Base-by-base conservation (phyloP, 2,329 filamentous ascomycete genomes). In the Ophiostoma tasmaniense region DNA sequence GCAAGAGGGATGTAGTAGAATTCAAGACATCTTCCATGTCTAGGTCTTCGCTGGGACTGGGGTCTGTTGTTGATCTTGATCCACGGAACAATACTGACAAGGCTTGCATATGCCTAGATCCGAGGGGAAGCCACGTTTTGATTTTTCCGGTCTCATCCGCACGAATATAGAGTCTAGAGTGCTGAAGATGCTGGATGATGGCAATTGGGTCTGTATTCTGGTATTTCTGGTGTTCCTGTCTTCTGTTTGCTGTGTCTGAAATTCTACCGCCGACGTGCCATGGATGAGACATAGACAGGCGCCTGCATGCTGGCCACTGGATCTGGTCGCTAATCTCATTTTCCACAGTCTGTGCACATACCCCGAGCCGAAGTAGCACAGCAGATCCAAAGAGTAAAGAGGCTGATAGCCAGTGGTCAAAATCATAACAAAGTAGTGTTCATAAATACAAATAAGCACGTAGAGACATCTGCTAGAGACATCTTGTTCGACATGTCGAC, bases 261-360 rank as follows among this genome's bases (percentile, higher is more conserved):
- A 1, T 45, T 6, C 20, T 45, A 6, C 20, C 42, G n/a, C 20
- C 20, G n/a, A 6, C 17, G 17, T 20, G 17, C 17, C 20, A n/a
- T n/a, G n/a, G n/a, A n/a, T n/a, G n/a, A n/a, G n/a, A n/a, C n/a
- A n/a, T n/a, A n/a, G n/a, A n/a, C n/a, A n/a, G n/a, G n/a, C n/a
- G n/a, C n/a, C n/a, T n/a, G n/a, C n/a, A n/a, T n/a, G n/a, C n/a
- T n/a, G n/a, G n/a, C n/a, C n/a, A n/a, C n/a, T 39, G 55, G 66
- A 70, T 67, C 62, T 67, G 35, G 45, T 62, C 66, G 50, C 66
- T 22, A 64, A 70, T 70, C 68, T 70, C 68, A 37, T 39, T 39
- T 70, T 28, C 66, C n/a, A 33, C 52, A 66, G 35, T 2, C 39
- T 30, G 39, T 50, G 28, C 28, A 35, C 5, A 22, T 45, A 20